Base-by-base conservation (phyloP, 2,329 filamentous ascomycete species). In the Alternaria arbusti region DNA sequence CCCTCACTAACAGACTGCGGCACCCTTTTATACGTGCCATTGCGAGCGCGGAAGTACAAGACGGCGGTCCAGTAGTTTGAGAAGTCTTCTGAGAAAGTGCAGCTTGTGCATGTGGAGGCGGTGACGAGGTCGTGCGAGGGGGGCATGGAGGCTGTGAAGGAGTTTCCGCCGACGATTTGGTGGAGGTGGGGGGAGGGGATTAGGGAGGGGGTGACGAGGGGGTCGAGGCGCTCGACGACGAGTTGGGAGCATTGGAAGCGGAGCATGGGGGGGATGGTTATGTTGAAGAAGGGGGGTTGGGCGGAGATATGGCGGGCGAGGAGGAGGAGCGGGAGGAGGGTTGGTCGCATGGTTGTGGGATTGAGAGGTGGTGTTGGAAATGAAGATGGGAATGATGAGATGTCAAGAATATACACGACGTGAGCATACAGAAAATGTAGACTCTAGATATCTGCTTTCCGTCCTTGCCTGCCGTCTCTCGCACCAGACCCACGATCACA, bases 51-150 rank as follows among this genome's bases (percentile, higher is more conserved):
- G 62, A 75, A 76, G 55, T 70, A 76, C 23, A 76, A 40, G 11
- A 70, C 67, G 3, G 74, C 74, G 5, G 74, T 76, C 73, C 74
- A 76, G 67, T 75, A 76, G 65, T 76, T 76, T 6, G 67, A 70
- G 22, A 75, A 74, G 63, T 76, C 74, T 40, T 76, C 70, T 1
- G 63, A 63, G 54, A 74, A 76, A 3, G 73, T 73, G 61, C 73
- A 75, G 54, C 47, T 59, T 1, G 81, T 83, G 70, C 81, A 83
- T n/a, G 74, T 79, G 7, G 80, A 71, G 23, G 32, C 61, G 46
- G 73, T 66, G 20, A 62, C 57, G 22, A 74, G 65, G 57, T 74
- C 71, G 59, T 72, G 70, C 2, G 56, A 51, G 1, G 26, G 57
- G 13, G 71, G 63, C 82, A 84, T 84, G 10, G 80, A 76, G 6